Conservation (phyloP, 2,329 filamentous ascomycete genomes). For the Zymoseptoria ardabiliae region DNA sequence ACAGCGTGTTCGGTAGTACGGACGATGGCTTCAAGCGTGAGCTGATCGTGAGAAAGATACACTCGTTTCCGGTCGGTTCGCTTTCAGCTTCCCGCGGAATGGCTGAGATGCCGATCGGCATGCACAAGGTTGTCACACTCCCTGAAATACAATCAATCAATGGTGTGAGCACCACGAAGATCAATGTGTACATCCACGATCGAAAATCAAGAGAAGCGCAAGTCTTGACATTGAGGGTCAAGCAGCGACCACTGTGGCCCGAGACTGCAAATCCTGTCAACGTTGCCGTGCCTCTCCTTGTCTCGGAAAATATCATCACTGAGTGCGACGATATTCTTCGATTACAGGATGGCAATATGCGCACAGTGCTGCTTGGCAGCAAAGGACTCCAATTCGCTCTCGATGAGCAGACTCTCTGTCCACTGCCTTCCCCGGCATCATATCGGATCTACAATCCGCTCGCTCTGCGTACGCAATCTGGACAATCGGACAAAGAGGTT, state of each 20-base stretch:
- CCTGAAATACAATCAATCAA: constrained; percentile 9
- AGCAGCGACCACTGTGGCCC: constrained; percentile 22
- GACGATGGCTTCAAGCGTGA: constrained; percentile 30
- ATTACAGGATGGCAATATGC: constrained; percentile 11
- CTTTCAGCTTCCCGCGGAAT: constrained; percentile 2
- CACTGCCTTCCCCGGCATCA: constrained; percentile 14
- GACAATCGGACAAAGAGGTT: constrained; percentile 13
- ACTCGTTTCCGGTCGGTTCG: constrained; percentile 18
- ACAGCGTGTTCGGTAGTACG: constrained; percentile 25
- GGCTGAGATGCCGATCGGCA: background rate
- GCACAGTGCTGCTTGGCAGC: constrained; percentile 19
- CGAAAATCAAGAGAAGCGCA: constrained; percentile 15
- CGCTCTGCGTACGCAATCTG: background rate
- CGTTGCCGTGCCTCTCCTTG: constrained; percentile 19
- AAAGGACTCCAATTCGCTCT: constrained; percentile 20
- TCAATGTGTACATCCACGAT: constrained; percentile 26
- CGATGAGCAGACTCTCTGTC: constrained; percentile 15
- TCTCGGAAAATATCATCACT: constrained; percentile 12
- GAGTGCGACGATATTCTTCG: constrained; percentile 21
- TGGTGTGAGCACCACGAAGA: constrained; percentile 11
- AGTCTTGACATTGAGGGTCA: constrained; percentile 20
- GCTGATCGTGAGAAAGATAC: constrained; percentile 28
- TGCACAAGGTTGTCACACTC: constrained; percentile 12
- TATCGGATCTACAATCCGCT: constrained; percentile 22
- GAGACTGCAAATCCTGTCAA: constrained; percentile 7